Base-by-base conservation (phyloP, 805 yeast genomes). In the Cyberlindnera euphorbiae region DNA sequence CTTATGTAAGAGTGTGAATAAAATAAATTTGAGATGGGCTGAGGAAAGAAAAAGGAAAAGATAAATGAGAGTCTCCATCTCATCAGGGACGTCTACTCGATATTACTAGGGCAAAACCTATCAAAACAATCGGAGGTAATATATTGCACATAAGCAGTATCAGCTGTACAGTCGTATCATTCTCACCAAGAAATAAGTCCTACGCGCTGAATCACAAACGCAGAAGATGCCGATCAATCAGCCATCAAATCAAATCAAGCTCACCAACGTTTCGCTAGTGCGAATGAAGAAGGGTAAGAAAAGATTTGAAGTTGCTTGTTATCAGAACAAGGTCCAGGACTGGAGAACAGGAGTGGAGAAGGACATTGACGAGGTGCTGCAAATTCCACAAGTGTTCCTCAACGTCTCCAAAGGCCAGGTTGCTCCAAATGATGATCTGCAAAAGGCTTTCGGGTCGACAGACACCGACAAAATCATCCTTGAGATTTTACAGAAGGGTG, bases 281-380 rank as follows among this genome's bases (percentile, higher is more conserved):
- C 73, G 93, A 31, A 78, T 93, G 77, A 84, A 82, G 52, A 88
- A 86, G 58, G 96, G 89, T 28, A 87, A 86, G 56, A 85, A 86
- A 60, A 68, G 96, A 46, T 93, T 88, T 51, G 98, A 93, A 60
- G 74, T 93, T 30, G 97, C 97, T 0, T 93, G 98, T 55, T 93
- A 93, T 59, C 96, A 86, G 55, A 93, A 93, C 53, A 93, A 93
- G 56, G 96, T 93, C 5, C 97, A 90, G 58, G 98, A 93, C 59
- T 93, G 88, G 77, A 71, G 97, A 49, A 73, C 75, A 43, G 84
- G 82, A 40, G 78, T 85, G 57, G 98, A 93, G 55, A 90, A 86
- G 49, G 96, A 93, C 56, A 59, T 93, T 8, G 97, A 93, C 63
- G 98, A 93, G 56, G 98, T 93, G 3, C 66, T 93, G 25, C 98